Base-by-base conservation (phyloP, 352 stramenopile genomes). In the Phytopythium oedochilum region DNA sequence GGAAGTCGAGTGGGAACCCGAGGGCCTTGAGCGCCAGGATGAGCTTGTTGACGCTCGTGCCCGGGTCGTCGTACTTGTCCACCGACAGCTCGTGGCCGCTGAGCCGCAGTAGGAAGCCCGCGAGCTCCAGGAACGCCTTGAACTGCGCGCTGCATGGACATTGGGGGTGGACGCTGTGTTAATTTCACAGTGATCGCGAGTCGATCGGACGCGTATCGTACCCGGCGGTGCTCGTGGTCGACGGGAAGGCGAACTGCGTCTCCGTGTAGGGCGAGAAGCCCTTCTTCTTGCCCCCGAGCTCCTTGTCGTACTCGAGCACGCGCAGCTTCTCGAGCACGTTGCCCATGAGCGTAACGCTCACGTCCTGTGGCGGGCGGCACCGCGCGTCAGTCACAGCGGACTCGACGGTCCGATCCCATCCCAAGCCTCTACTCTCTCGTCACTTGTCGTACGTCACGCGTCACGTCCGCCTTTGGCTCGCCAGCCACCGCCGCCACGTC, bases 21-120 rank as follows among this genome's bases (percentile, higher is more conserved):
- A 94, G 63, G 20, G 83, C 73, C 57, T 94, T 94, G 53, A 91
- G 75, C 45, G 77, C 75, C 17, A 94, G 63, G 50, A 94, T 91
- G 49, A 94, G 78, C 55, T 94, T 94, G 75, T 94, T 94, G 63
- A 92, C 74, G 59, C 79, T 91, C 39, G 84, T 91, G 66, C 86
- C 89, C 29, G 83, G 78, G 67, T 94, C 82, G 75, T 94, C 84
- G 63, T 91, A 94, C 69, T 94, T 94, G 75, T 94, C 84, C 40
- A 94, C 75, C 23, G 76, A 70, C 53, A 94, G 88, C 18, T 92
- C 84, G 55, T 92, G 84, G 58, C 80, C 68, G 61, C 73, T 83
- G 39, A 83, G 71, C 55, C 89, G 89, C 65, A 94, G 85, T 18
- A 94, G 60, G 51, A 73, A 89, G 8, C 71, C 70, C 22, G 86